Evolutionary conservation across 1,284 basidiomycete species (phyloP), one percentile per base, ranked within the genome.

Genomic region (Heterobasidion occidentale): DNA sequence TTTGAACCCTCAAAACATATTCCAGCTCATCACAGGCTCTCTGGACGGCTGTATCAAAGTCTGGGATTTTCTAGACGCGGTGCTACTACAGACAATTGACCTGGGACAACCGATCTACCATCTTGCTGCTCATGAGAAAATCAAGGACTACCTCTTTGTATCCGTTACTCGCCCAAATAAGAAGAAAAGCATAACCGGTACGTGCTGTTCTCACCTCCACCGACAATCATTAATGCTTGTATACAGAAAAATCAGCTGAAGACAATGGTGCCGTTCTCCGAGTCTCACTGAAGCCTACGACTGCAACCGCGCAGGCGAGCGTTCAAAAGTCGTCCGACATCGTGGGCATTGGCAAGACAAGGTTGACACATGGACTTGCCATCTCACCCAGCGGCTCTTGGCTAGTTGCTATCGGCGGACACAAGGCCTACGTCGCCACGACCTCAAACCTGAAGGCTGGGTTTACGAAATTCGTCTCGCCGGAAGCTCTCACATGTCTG

Each of bases 51-150:
- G 79, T 33, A 72, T 98, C 62, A 86, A 92, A 68, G 75, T 96
- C 11, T 98, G 96, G 96, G 94, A 98, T 72, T 96, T 91, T 69
- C 75, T 96, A 53, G 94, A 98, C 61, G 94, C 88, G 1, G 76
- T 80, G 3, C 73, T 97, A 14, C 75, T 98, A 56, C 84, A 87
- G 60, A 89, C 86, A 1, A 80, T 95, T 56, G 75, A 81, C 58
- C 65, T 91, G 47, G 79, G 77, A 46, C 81, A 88, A 58, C 83
- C 92, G 6, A 86, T 97, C 61, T 79, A 84, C 56, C 80, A 84
- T 62, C 73, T 95, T 61, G 83, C 85, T 56, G 80, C 81, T 1
- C 86, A 92, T 67, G 77, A 83, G 58, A 76, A 75, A 57, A 79
- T 84, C 68, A 82, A 79, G 62, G 86, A 86, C 60, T 74, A 76